A percentile compares a stretch with the other conserved stretches of the same genome.
Evolutionary conservation across 2,329 filamentous ascomycete genomes (phyloP).

Genomic region (Chrysosphaeria jannelii): DNA sequence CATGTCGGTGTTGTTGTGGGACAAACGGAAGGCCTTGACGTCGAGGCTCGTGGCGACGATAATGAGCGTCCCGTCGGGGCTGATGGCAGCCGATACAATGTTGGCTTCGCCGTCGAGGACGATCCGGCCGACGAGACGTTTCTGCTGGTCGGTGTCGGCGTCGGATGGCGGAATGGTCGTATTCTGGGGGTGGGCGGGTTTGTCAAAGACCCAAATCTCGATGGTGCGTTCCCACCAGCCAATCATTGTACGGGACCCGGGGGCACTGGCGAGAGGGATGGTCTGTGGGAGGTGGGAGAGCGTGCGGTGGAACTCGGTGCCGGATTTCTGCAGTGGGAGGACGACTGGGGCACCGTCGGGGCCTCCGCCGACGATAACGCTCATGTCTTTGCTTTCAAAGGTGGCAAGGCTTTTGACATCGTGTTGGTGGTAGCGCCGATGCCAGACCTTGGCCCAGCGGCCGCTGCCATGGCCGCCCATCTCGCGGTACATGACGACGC

Average conservation of each 20-base stretch:
- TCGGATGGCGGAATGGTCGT: no score
- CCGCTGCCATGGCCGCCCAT: slow-evolving; percentile 13
- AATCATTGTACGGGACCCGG: slow-evolving; percentile 43
- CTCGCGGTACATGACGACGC: slow-evolving; percentile 57
- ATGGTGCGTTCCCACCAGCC: slow-evolving; percentile 85
- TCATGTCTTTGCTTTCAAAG: slow-evolving; percentile 60
- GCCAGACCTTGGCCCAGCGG: slow-evolving; percentile 64
- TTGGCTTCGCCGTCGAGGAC: slow-evolving; percentile 47
- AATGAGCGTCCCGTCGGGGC: slow-evolving; percentile 38
- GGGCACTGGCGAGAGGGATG: slow-evolving; percentile 41
- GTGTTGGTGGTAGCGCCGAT: slow-evolving; percentile 66
- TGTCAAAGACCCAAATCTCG: slow-evolving; percentile 40
- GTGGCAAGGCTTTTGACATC: slow-evolving; percentile 87
- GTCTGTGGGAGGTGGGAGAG: slow-evolving; percentile 64
- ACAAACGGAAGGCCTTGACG: slow-evolving; percentile 48
- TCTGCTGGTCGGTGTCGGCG: slow-evolving; percentile 16
- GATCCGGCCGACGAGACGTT: slow-evolving; percentile 39
- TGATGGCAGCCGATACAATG: slow-evolving; percentile 41
- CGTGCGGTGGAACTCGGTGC: slow-evolving; percentile 49
- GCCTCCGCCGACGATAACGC: slow-evolving; percentile 72
- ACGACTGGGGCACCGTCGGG: slow-evolving; percentile 65
- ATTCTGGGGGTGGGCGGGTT: no score
- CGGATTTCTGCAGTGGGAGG: slow-evolving; percentile 47
- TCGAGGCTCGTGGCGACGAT: slow-evolving; percentile 45
- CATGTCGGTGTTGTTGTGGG: slow-evolving; percentile 18